phyloP scores from a whole-genome alignment of 1,284 basidiomycete species.

The Tremellales sp. region DNA sequence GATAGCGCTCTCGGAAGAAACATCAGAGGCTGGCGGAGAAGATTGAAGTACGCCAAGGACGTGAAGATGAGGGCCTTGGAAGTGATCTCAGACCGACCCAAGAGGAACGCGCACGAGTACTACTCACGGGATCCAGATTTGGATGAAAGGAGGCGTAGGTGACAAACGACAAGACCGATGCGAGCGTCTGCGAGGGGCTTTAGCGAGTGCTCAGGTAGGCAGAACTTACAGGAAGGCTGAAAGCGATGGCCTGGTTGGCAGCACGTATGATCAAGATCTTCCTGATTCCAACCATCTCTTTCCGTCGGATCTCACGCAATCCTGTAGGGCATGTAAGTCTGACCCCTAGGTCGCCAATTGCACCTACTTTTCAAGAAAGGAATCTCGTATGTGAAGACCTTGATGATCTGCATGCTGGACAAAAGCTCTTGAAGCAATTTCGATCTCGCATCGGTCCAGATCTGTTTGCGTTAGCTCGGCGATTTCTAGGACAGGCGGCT shows the following conservation, averaged over 20 bases:
- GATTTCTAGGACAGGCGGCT: background rate
- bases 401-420: constrained; percentile 68
- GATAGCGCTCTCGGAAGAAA: constrained; percentile 64
- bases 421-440: constrained; percentile 75
- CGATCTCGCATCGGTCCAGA: constrained; percentile 76
- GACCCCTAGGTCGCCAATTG: background rate
- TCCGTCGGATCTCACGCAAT: constrained; percentile 55
- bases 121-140: constrained; percentile 53
- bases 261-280: constrained; percentile 61
- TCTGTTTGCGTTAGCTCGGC: constrained; percentile 32
- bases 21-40: constrained; percentile 64
- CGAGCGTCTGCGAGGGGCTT: constrained; percentile 56
- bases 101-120: background rate
- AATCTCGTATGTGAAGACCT: constrained; percentile 68
- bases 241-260: constrained; percentile 52
- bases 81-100: constrained; percentile 3
- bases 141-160: constrained; percentile 61
- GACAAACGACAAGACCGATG: constrained; percentile 70
- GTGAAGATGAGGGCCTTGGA: constrained; percentile 60
- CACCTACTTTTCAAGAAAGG: constrained; percentile 60
- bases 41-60: constrained; percentile 65
- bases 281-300: constrained; percentile 58
- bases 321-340: constrained; percentile 44
- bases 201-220: constrained; percentile 7
- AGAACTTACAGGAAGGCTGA: constrained; percentile 48